Evolutionary conservation across 2,329 filamentous ascomycete genomes (phyloP).

Genomic region (Paecilomyces niveus): DNA sequence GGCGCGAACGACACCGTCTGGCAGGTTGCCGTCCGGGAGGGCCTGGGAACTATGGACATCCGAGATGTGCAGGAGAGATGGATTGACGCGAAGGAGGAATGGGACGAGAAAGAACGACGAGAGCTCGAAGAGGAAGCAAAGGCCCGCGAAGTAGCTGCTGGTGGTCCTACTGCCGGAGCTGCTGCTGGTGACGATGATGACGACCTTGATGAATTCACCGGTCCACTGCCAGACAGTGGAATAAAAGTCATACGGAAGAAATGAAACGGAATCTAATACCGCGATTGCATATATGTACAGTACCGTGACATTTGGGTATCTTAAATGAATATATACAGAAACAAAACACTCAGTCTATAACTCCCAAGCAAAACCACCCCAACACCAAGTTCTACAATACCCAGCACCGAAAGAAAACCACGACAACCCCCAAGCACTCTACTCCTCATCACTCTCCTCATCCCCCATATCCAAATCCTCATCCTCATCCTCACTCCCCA

Average conservation of each 20-base stretch:
- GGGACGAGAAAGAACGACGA: conserved; percentile 70
- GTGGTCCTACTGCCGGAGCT: conserved; percentile 13
- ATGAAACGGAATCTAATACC: conserved; percentile 40
- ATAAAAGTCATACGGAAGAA: conserved; percentile 64
- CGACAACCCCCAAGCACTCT: conserved; percentile 13
- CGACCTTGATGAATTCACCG: conserved; percentile 19
- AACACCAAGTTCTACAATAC: conserved; percentile 1
- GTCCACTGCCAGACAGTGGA: conserved; percentile 52
- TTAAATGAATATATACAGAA: conserved; percentile 11
- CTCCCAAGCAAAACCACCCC: not conserved
- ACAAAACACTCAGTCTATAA: conserved; percentile 4
- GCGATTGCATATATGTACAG: conserved; percentile 13
- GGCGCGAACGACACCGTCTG: conserved; percentile 95
- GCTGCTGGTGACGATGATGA: conserved; percentile 30
- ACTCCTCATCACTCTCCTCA: conserved; percentile 41
- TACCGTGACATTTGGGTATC: conserved; percentile 18
- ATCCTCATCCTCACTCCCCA: conserved; percentile 23
- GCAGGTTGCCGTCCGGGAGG: conserved; percentile 83
- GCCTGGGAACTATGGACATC: conserved; percentile 65
- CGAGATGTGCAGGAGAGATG: conserved; percentile 92
- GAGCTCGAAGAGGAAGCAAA: conserved; percentile 69
- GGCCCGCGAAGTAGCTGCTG: conserved; percentile 32
- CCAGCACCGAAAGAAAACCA: conserved; percentile 8
- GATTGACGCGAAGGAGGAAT: conserved; percentile 83
- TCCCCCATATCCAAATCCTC: conserved; percentile 33